These are phyloP conservation scores for Eutrema heterophyllum DNA, from an alignment of 345 rosid species.

Conservation along the genomic window DNA sequence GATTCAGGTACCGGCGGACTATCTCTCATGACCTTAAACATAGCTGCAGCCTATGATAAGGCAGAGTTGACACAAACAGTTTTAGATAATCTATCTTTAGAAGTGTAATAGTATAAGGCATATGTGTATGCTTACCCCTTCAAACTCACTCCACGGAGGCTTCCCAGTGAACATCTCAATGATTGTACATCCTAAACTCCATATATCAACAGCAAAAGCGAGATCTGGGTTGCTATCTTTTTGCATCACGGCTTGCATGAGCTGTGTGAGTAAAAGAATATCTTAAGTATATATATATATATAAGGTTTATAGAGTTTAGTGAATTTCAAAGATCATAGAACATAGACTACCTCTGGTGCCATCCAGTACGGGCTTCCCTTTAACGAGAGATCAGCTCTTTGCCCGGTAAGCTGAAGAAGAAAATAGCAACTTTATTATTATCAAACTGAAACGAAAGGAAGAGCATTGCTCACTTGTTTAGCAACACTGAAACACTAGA, in stretches of 20 bases:
- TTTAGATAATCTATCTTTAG: not conserved
- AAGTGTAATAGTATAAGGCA: not conserved
- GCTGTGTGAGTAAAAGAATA: slow-evolving; percentile 41
- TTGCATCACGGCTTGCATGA: slow-evolving; percentile 88
- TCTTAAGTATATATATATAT: slow-evolving; percentile 15
- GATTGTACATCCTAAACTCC: slow-evolving; percentile 98
- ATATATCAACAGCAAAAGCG: slow-evolving; percentile 93
- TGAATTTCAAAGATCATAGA: not conserved
- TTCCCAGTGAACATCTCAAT: slow-evolving; percentile 96
- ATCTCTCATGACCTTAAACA: slow-evolving; percentile 88
- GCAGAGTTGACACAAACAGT: not conserved
- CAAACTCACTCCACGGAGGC: slow-evolving; percentile 96
- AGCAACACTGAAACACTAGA: not conserved
- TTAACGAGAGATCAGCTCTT: slow-evolving; percentile 82
- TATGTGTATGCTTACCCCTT: slow-evolving; percentile 65
- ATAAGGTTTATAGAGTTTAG: not conserved
- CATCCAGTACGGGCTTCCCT: slow-evolving; percentile 99
- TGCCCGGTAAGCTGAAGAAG: slow-evolving; percentile 77
- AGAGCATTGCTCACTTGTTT: not conserved
- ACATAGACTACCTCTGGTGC: slow-evolving; percentile 82
- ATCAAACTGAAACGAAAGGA: not conserved
- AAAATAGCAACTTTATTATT: not conserved
- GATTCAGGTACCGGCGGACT: slow-evolving; percentile 75
- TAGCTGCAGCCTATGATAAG: slow-evolving; percentile 78
- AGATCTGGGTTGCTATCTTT: slow-evolving; percentile 69